Percentiles rank a stretch among this genome's conserved stretches.
Conservation (phyloP, 176 grass and related monocot species). For the Miscanthus lutarioriparius region DNA sequence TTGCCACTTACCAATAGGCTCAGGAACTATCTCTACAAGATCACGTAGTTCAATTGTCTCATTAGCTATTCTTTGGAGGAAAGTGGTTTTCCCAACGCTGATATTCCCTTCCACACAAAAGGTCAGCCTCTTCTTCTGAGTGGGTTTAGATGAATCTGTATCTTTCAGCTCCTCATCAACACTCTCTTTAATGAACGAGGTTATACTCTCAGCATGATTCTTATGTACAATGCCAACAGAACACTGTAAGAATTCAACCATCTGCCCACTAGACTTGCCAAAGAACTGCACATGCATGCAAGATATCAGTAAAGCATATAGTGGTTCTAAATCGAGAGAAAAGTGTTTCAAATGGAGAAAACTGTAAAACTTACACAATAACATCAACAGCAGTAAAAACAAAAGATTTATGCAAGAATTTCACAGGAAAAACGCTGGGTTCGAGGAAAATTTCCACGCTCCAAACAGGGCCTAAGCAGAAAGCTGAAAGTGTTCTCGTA, state of each 20-base stretch:
- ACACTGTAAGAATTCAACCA: slow-evolving; percentile 88
- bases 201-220: slow-evolving; percentile 90
- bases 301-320: not conserved
- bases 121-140: slow-evolving; percentile 74
- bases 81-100: slow-evolving; percentile 94
- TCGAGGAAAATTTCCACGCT: not conserved
- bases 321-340: not conserved
- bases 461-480: not conserved
- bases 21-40: slow-evolving; percentile 95
- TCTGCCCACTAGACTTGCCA: slow-evolving; percentile 78
- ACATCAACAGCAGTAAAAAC: not conserved
- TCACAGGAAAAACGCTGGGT: not conserved
- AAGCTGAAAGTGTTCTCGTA: not conserved
- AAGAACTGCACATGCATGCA: slow-evolving; percentile 58
- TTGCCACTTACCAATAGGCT: slow-evolving; percentile 93
- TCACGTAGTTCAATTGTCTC: slow-evolving; percentile 94
- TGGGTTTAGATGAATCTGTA: slow-evolving; percentile 40
- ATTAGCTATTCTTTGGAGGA: slow-evolving; percentile 93
- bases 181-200: slow-evolving; percentile 90
- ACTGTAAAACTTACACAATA: not conserved
- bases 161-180: slow-evolving; percentile 78
- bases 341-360: not conserved
- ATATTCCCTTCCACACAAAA: slow-evolving; percentile 99
- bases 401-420: not conserved
- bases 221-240: slow-evolving; percentile 96